phyloP scores from a whole-genome alignment of 2,329 filamentous ascomycete species.

The Neonectria hederae region DNA sequence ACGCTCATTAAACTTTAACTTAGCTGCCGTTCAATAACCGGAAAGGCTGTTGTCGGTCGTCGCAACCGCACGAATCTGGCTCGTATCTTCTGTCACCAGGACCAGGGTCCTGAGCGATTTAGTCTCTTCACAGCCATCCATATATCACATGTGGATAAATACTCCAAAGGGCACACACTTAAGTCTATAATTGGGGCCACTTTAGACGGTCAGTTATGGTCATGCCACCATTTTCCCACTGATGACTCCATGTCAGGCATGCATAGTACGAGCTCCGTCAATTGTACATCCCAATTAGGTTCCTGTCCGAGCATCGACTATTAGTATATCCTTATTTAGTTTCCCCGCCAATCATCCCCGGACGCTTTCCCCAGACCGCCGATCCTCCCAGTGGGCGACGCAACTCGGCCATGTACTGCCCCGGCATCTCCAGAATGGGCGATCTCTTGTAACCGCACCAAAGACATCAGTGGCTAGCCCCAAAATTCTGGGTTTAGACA shows the following conservation, averaged over 20 bases:
- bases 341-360: slow-evolving; percentile 22
- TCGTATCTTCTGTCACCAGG: no score
- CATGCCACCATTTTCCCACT: not conserved
- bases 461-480: slow-evolving; percentile 5
- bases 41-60: no score
- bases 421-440: slow-evolving; percentile 5
- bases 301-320: not conserved
- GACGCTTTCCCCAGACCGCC: not conserved
- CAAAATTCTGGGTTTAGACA: not conserved
- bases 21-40: no score
- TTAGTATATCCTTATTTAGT: not conserved
- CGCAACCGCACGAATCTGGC: no score
- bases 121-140: no score
- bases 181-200: not conserved
- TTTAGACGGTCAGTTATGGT: not conserved
- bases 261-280: not conserved
- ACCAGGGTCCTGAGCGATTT: no score
- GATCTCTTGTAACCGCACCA: slow-evolving; percentile 16
- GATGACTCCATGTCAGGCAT: not conserved
- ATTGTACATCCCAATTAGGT: not conserved
- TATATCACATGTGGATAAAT: no score
- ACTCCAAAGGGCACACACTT: not conserved
- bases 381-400: slow-evolving; percentile 1
- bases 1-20: no score
- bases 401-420: slow-evolving; percentile 3